Percentiles rank a stretch among this genome's conserved stretches.
Evolutionary conservation across 306 rosid species (phyloP).

Genomic region (Castanea sativa): DNA sequence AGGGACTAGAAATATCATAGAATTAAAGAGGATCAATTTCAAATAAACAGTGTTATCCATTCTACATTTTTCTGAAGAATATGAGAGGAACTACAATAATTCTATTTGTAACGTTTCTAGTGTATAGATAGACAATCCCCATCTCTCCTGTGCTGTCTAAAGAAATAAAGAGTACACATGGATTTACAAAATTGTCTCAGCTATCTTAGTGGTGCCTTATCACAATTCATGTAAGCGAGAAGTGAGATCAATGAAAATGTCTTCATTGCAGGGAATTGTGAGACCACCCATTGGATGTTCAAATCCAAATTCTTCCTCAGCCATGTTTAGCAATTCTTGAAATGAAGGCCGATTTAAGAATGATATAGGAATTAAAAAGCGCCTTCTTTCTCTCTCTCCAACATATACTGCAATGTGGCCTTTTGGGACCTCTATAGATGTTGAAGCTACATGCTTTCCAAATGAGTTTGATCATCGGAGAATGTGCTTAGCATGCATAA

Average conservation of each 20-base stretch:
- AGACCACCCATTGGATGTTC: conserved; percentile 50
- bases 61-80: too few species aligned
- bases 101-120: neutral
- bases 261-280: conserved; percentile 47
- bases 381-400: conserved; percentile 38
- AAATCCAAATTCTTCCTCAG: conserved; percentile 49
- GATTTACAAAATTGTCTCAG: neutral
- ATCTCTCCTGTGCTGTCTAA: neutral
- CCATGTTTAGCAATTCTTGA: conserved; percentile 29
- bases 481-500: conserved; percentile 35
- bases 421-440: conserved; percentile 33
- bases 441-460: conserved; percentile 14
- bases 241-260: conserved; percentile 34
- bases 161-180: neutral
- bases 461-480: conserved; percentile 29
- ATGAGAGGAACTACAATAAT: neutral
- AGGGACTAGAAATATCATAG: too few species aligned
- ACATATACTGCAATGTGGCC: conserved; percentile 54
- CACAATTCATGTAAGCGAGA: conserved; percentile 18
- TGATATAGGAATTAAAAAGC: conserved; percentile 49
- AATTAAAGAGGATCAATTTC: neutral
- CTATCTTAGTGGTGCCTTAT: neutral
- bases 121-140: neutral
- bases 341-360: conserved; percentile 38
- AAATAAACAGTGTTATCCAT: neutral